Conservation (phyloP, 371 early-diverging fungal genomes). For the Haplosporangium sp. region DNA sequence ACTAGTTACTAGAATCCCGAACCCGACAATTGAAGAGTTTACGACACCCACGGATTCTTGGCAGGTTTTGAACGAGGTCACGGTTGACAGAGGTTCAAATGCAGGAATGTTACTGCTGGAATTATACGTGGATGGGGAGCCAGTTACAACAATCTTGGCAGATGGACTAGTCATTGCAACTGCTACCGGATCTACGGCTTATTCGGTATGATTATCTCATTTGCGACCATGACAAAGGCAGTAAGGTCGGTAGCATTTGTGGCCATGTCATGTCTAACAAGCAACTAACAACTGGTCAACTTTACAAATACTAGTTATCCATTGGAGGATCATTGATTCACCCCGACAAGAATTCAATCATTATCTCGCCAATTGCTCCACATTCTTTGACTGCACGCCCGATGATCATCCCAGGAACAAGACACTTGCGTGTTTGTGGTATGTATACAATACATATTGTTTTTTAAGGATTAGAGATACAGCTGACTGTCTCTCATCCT, state of each 20-base stretch:
- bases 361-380: slow-evolving; percentile 72
- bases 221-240: not conserved
- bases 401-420: slow-evolving; percentile 64
- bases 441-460: slow-evolving; percentile 3
- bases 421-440: slow-evolving; percentile 53
- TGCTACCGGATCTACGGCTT: slow-evolving; percentile 94
- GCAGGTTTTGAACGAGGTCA: slow-evolving; percentile 78
- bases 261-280: not conserved
- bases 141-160: slow-evolving; percentile 76
- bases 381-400: slow-evolving; percentile 69
- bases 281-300: not conserved
- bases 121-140: slow-evolving; percentile 61
- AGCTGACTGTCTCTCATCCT: not conserved
- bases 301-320: slow-evolving; percentile 42
- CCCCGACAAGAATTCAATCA: slow-evolving; percentile 60
- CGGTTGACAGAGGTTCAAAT: slow-evolving; percentile 83
- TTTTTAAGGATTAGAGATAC: no score
- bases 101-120: slow-evolving; percentile 71
- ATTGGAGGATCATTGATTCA: slow-evolving; percentile 72
- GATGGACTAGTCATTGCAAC: slow-evolving; percentile 92
- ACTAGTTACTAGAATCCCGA: slow-evolving; percentile 20
- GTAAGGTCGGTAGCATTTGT: not conserved
- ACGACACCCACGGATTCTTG: slow-evolving; percentile 52
- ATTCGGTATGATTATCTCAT: slow-evolving; percentile 66
- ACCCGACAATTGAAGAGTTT: slow-evolving; percentile 16